Evolutionary conservation across 208 protist genomes (phyloP), one percentile per base, ranked within the genome.

Genomic region (Herpetomonas tarakana): DNA sequence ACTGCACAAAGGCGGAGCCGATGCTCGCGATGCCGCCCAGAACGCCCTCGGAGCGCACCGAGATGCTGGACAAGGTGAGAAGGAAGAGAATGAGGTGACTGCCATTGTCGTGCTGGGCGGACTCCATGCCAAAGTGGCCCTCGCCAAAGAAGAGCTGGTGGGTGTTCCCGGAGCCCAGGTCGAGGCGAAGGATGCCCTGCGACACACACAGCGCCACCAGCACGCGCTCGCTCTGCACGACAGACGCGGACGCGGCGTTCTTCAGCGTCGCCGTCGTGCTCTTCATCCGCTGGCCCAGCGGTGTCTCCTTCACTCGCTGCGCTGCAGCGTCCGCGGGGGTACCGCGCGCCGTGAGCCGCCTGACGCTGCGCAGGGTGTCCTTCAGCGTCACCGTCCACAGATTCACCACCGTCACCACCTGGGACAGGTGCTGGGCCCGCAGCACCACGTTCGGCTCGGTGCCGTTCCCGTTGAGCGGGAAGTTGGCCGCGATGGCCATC

Each of bases 11-110:
- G 21, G 82, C 50, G 28, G 56, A 71, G 3, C 76, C 69, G 12
- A 96, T 62, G n/a, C 65, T 62, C n/a, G 76, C 74, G 19, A 74
- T 59, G 18, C 89, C 89, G 2, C 83, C 80, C 46, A 96, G 74
- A 28, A 89, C 81, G 16, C 89, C 89, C 22, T 96, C 89, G 25
- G 81, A 91, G 28, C 76, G 81, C 16, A 92, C 70, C 21, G 67
- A 62, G 19, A 84, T 52, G 31, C 76, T 74, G 4, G 51, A 60
- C 31, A 85, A 58, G 38, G 59, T 66, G 16, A 53, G 58, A 16
- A 74, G 49, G 35, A 83, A 58, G 24, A 74, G 52, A 44, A 56
- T 61, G n/a, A 72, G 74, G 29, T 38, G 35, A 39, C 56, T 55
- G 9, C 70, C 72, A n/a, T 39, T 56, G 11, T 26, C 46, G 21